Evolutionary conservation across 2,329 filamentous ascomycete genomes (phyloP), one percentile per base, ranked within the genome.

Genomic region (Verticillium dahliae): DNA sequence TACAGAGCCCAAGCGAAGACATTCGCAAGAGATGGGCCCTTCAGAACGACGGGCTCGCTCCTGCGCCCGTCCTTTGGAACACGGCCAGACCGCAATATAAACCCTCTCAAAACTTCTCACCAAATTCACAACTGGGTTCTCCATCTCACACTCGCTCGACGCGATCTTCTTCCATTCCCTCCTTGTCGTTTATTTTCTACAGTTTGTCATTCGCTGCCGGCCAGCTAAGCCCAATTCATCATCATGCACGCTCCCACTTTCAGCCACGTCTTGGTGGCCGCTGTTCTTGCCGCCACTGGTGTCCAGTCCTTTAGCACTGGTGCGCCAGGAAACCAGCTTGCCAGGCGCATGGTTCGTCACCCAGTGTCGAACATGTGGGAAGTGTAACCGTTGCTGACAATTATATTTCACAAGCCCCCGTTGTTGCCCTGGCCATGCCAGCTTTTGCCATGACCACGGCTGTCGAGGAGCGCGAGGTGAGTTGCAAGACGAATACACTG

Each of bases 21-120:
- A 27, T 52, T 27, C 18, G 45, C 18, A 52, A 22, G 45, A 52
- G 45, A 52, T n/a, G 22, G n/a, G 15, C 18, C 45, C 9, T n/a
- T n/a, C 27, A n/a, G 7, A 52, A 10, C n/a, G 22, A 6, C 2
- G 45, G 45, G 7, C 18, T 7, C 45, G n/a, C 18, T 10, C n/a
- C 9, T n/a, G 15, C 10, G 7, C 45, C 18, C 18, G 22, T 22
- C n/a, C 18, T 18, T 27, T 11, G 3, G 9, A 27, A 1, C 45
- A 52, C n/a, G 15, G 13, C 3, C 39, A n/a, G 18, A 14, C 39
- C 18, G 22, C n/a, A 52, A 58, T 58, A 58, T 58, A 58, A 58
- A 58, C 39, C 18, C 57, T 58, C 57, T 58, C 57, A 58, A 58
- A 58, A 38, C 38, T 52, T 58, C 57, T 58, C 57, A 58, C 50